Percentiles rank a stretch among this genome's conserved stretches.
phyloP scores from a whole-genome alignment of 495 filamentous ascomycete species.

The Staphylotrichum longicolle region DNA sequence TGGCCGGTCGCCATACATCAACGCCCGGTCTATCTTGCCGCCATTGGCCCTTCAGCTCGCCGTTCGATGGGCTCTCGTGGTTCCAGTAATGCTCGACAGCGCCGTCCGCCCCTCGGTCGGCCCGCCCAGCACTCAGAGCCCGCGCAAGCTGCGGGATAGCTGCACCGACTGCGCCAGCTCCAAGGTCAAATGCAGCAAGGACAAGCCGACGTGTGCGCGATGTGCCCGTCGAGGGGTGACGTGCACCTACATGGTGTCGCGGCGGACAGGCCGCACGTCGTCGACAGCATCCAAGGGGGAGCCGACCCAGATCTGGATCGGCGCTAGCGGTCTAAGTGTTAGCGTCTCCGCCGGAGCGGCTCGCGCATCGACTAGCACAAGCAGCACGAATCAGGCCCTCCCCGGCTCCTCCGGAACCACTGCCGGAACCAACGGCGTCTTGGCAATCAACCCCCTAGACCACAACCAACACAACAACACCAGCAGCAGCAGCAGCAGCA shows the following conservation, averaged over 20 bases:
- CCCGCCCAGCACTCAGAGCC: neutral
- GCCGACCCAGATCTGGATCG: neutral
- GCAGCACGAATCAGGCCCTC: neutral
- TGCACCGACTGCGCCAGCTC: constrained; percentile 9
- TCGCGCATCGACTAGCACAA: neutral
- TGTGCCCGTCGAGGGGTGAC: constrained; percentile 4
- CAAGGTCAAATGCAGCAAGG: constrained; percentile 13
- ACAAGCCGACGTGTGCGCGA: constrained; percentile 13
- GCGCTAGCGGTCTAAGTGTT: neutral
- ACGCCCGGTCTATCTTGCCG: neutral
- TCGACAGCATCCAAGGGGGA: neutral
- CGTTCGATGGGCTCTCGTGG: neutral
- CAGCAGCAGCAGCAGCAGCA: too few species aligned
- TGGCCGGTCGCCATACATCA: too few species aligned
- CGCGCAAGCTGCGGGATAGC: constrained; percentile 8
- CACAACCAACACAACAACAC: too few species aligned
- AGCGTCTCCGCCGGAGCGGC: neutral
- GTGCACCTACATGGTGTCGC: constrained; percentile 13
- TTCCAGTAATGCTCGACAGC: neutral
- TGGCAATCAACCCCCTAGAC: too few species aligned
- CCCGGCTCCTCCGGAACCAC: too few species aligned
- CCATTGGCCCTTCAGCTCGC: neutral
- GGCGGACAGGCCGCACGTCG: constrained; percentile 6
- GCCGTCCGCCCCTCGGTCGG: neutral
- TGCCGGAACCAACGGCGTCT: too few species aligned